Evolutionary conservation across 257 asterid species (phyloP).

Genomic region (Anisodus acutangulus): DNA sequence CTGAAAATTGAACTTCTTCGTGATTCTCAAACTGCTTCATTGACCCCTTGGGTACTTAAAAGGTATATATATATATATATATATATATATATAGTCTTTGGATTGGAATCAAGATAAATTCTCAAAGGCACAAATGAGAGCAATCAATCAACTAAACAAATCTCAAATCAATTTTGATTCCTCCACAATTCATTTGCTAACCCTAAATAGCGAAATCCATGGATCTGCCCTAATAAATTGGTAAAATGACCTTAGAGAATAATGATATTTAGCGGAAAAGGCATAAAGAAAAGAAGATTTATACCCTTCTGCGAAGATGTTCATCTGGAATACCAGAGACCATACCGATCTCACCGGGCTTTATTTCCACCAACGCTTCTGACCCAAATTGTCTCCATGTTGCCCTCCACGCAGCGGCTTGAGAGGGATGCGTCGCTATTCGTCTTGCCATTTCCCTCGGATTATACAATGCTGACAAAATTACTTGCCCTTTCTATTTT

Average conservation of each 20-base stretch:
- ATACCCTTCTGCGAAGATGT: constrained; percentile 81
- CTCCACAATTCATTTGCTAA: neutral
- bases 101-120: neutral
- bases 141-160: neutral
- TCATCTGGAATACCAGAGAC: constrained; percentile 91
- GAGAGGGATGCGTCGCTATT: constrained; percentile 38
- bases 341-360: constrained; percentile 84
- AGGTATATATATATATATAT: neutral
- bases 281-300: neutral
- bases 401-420: no score
- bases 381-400: constrained; percentile 51
- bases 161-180: neutral
- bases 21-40: no score
- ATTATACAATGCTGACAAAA: no score
- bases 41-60: no score
- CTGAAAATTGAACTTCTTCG: no score
- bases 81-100: neutral
- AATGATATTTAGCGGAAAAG: neutral
- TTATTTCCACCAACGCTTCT: constrained; percentile 69
- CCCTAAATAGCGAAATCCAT: constrained; percentile 6
- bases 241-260: neutral
- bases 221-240: constrained; percentile 22
- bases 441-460: constrained; percentile 68
- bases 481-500: neutral
- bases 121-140: neutral